phyloP scores from a whole-genome alignment of 2,329 filamentous ascomycete genomes.

The Teratosphaeria pseudoeucalypti region DNA sequence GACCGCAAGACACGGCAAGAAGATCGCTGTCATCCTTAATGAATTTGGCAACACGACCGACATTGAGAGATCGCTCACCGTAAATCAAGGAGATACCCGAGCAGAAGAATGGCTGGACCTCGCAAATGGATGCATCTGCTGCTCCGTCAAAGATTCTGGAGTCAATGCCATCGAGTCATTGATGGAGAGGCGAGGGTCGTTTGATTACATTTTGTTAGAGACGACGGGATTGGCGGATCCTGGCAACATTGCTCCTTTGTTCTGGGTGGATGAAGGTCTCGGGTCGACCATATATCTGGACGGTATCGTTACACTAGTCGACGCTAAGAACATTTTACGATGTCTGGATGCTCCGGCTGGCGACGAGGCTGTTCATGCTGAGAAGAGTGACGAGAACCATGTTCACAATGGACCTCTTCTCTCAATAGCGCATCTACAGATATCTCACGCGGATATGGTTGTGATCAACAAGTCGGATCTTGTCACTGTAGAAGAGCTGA shows the following conservation, averaged over 20 bases:
- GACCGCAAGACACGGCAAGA: slow-evolving; percentile 90
- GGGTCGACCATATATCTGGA: slow-evolving; percentile 94
- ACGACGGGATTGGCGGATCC: slow-evolving; percentile 93
- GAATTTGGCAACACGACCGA: slow-evolving; percentile 43
- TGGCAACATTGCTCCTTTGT: slow-evolving; percentile 86
- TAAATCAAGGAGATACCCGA: slow-evolving; percentile 66
- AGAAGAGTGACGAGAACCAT: slow-evolving; percentile 36
- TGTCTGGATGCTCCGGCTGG: slow-evolving; percentile 59
- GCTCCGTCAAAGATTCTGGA: slow-evolving; percentile 91
- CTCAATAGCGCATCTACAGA: slow-evolving; percentile 90
- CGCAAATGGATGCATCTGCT: slow-evolving; percentile 95
- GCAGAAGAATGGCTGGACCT: slow-evolving; percentile 92
- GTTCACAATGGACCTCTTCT: slow-evolving; percentile 51
- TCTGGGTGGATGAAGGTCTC: slow-evolving; percentile 95
- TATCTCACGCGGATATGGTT: slow-evolving; percentile 91
- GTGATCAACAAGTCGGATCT: slow-evolving; percentile 91
- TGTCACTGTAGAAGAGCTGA: slow-evolving; percentile 59
- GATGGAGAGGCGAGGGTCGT: slow-evolving; percentile 86
- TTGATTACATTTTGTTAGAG: slow-evolving; percentile 95
- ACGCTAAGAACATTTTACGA: slow-evolving; percentile 82
- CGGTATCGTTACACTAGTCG: slow-evolving; percentile 89
- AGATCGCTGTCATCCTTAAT: slow-evolving; percentile 95
- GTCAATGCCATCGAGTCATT: slow-evolving; percentile 91
- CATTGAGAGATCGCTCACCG: slow-evolving; percentile 76
- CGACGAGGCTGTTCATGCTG: slow-evolving; percentile 18